Base-by-base conservation (phyloP, 2,329 filamentous ascomycete genomes). In the Paecilomyces dactylethromorphus region DNA sequence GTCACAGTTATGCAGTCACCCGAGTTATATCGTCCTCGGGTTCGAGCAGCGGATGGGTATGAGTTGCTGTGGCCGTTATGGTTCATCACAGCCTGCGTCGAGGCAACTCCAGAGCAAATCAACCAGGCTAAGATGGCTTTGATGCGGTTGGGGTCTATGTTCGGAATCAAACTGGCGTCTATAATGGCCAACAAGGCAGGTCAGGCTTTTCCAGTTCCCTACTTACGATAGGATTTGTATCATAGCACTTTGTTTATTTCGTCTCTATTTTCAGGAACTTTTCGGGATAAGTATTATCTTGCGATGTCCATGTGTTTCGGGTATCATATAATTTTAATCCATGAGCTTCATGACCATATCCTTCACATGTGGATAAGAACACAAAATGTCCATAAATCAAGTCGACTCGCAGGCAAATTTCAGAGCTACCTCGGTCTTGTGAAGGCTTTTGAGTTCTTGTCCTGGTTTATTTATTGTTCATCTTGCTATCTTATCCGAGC, bases 11-110 rank as follows among this genome's bases (percentile, higher is more conserved):
- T 18, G 4, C 39, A 18, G 39, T 6, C 15, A 8, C 10, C 15
- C 39, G 39, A 45, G 39, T 10, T n/a, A 10, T 59, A 21, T 8
- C 59, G 50, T 15, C 51, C 53, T 11, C 50, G 56, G 12, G 13
- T 74, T 13, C 71, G 71, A 18, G 71, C 71, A 1, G 68, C 68
- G 1, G 68, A 73, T 24, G 70, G 62, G 0, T 72, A 73, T 29
- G 67, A 64, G 18, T 62, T 74, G 56, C 62, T 74, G 2, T 75
- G 73, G 73, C 73, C 73, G 2, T 60, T 74, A n/a, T 75, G 73
- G 73, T 72, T 72, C 52, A 65, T 72, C 8, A 53, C 70, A 3
- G 67, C 71, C 3, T 71, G 65, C 32, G 71, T 71, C 0, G 61
- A 74, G 54, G 71, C 73, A 3, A 73, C 68, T 0, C 64, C 67